These are phyloP conservation scores for Gracilaria gracilis DNA, from an alignment of 23 red algal species.

Conservation along the genomic window DNA sequence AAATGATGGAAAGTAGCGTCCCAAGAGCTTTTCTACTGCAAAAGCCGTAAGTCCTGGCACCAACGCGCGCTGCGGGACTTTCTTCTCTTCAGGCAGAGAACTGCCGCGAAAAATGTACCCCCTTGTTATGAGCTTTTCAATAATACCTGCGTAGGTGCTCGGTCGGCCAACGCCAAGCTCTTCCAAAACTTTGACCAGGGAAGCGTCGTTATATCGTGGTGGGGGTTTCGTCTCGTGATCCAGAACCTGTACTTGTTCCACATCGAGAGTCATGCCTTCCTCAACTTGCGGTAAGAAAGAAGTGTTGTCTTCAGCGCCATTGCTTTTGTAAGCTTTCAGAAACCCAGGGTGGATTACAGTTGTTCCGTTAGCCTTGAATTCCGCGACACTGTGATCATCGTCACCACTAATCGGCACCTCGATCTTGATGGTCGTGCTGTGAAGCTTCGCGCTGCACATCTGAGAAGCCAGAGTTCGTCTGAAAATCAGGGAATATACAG, in stretches of 20 bases:
- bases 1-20: slow-evolving; percentile 85
- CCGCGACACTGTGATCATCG: not conserved
- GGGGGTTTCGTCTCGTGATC: slow-evolving; percentile 90
- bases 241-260: slow-evolving; percentile 23
- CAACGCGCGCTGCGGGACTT: slow-evolving; percentile 56
- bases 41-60: slow-evolving; percentile 92
- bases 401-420: slow-evolving; percentile 6
- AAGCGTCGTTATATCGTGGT: slow-evolving; percentile 92
- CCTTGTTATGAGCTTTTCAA: slow-evolving; percentile 91
- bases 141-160: slow-evolving; percentile 93
- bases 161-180: slow-evolving; percentile 92
- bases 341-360: slow-evolving; percentile 76
- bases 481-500: slow-evolving; percentile 91
- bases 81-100: slow-evolving; percentile 43
- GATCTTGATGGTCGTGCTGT: slow-evolving; percentile 73
- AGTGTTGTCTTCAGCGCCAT: slow-evolving; percentile 12
- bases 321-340: slow-evolving; percentile 63
- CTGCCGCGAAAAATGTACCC: slow-evolving; percentile 82
- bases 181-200: slow-evolving; percentile 94
- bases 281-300: slow-evolving; percentile 42
- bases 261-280: slow-evolving; percentile 20
- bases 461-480: slow-evolving; percentile 86
- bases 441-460: slow-evolving; percentile 84
- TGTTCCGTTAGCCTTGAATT: slow-evolving; percentile 78
- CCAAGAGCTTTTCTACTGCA: slow-evolving; percentile 85